phyloP scores from a whole-genome alignment of 257 asterid species.

The Salvia splendens region DNA sequence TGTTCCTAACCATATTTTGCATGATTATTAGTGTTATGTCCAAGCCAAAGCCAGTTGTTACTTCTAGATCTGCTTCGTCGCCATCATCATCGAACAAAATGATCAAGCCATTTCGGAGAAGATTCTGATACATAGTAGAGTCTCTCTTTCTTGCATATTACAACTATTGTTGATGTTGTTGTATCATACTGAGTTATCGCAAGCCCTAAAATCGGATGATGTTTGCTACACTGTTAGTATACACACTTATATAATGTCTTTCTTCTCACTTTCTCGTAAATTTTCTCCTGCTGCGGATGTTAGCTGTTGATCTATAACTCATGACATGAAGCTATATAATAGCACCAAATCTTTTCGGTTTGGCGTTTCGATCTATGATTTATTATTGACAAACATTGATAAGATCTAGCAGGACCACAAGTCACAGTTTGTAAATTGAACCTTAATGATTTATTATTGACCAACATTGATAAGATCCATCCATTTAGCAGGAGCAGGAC shows the following conservation, averaged over 20 bases:
- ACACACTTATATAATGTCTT: conserved; percentile 13
- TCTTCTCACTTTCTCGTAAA: neutral
- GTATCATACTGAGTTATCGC: conserved; percentile 4
- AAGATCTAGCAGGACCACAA: too few species aligned
- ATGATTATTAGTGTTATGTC: conserved; percentile 35
- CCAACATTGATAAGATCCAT: too few species aligned
- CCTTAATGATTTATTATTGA: too few species aligned
- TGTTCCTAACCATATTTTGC: conserved; percentile 31
- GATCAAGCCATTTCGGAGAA: conserved; percentile 39
- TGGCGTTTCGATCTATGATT: too few species aligned
- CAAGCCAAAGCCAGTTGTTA: conserved; percentile 30
- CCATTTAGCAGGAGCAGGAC: too few species aligned
- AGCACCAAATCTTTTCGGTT: too few species aligned
- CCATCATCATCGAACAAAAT: conserved; percentile 33
- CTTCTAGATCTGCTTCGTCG: conserved; percentile 40
- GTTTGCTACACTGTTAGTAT: neutral
- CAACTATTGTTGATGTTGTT: neutral
- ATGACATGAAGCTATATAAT: too few species aligned
- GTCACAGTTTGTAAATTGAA: too few species aligned
- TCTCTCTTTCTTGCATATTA: neutral
- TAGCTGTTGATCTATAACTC: too few species aligned
- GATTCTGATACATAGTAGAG: conserved; percentile 28
- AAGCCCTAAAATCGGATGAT: conserved; percentile 3
- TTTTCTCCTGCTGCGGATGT: too few species aligned
- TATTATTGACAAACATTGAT: too few species aligned